phyloP scores from a whole-genome alignment of 176 grass and related monocot genomes.

The Aegilops speltoides region DNA sequence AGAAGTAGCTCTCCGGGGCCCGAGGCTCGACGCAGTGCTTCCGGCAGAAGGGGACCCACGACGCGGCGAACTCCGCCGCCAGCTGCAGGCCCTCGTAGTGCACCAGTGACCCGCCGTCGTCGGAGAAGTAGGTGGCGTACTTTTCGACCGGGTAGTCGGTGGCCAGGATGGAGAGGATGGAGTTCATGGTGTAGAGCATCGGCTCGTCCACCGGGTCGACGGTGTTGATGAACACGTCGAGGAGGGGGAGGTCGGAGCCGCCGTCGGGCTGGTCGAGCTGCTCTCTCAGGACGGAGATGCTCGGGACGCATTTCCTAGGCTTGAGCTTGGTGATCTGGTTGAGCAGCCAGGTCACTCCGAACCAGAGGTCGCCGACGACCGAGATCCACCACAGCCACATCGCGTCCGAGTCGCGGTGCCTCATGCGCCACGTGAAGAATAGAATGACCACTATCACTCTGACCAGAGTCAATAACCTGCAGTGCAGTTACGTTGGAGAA shows the following conservation, averaged over 20 bases:
- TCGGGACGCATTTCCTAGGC: not conserved
- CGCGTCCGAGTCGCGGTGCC: not conserved
- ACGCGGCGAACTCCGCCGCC: not conserved
- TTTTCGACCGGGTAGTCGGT: not conserved
- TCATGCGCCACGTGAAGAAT: not conserved
- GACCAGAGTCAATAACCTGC: not conserved
- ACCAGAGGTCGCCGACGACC: not conserved
- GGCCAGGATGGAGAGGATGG: not conserved
- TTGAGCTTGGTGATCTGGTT: constrained; percentile 10
- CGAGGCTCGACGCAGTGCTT: not conserved
- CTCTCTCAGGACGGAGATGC: not conserved
- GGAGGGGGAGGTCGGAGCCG: not conserved
- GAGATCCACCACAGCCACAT: constrained; percentile 18
- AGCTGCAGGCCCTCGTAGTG: not conserved
- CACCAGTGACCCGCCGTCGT: not conserved
- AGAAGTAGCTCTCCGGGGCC: not conserved
- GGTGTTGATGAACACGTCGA: not conserved
- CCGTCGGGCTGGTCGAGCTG: not conserved
- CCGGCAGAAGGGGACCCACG: not conserved
- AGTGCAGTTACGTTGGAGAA: not conserved
- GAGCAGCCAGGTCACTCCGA: not conserved
- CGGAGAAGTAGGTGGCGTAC: not conserved
- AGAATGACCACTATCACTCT: not conserved
- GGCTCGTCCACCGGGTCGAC: not conserved
- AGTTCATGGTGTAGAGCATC: constrained; percentile 14